phyloP scores from a whole-genome alignment of 495 filamentous ascomycete genomes.

The Aspergillus biplanus region DNA sequence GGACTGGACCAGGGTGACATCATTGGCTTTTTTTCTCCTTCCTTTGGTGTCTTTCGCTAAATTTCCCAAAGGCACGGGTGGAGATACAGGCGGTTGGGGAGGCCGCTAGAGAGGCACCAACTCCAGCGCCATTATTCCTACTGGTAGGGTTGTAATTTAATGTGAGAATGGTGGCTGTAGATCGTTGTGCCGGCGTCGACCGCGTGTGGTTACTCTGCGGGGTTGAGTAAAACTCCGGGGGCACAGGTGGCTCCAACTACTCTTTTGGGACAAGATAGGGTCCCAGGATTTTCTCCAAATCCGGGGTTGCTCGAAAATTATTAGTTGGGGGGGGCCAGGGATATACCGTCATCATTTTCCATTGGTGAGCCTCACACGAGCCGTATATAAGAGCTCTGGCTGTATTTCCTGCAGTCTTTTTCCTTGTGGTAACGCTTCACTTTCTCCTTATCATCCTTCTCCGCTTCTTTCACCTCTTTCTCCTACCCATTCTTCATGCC shows the following conservation, averaged over 20 bases:
- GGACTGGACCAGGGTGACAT: not conserved
- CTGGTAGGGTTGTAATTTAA: not conserved
- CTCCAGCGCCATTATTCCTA: conserved; percentile 1
- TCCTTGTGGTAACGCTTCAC: not conserved
- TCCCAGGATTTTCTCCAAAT: not conserved
- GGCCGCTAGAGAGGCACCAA: not conserved
- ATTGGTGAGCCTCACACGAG: not conserved
- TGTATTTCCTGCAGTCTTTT: not conserved
- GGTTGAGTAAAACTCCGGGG: conserved; percentile 15
- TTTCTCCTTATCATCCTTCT: not conserved
- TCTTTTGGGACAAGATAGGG: conserved; percentile 12
- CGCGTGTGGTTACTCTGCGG: conserved; percentile 7
- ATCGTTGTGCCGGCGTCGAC: conserved; percentile 4
- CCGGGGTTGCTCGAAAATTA: not conserved
- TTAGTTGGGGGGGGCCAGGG: not conserved
- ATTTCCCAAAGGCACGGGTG: not conserved
- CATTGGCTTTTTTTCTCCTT: not conserved
- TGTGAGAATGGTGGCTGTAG: conserved; percentile 7
- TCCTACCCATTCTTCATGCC: not conserved
- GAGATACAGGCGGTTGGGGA: not conserved
- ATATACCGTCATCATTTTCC: conserved; percentile 4
- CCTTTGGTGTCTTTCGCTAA: not conserved
- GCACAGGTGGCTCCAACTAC: conserved; percentile 24
- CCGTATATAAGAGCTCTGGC: not conserved
- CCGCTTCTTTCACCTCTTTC: not conserved